Evolutionary conservation across 2,329 filamentous ascomycete genomes (phyloP), one percentile per base, ranked within the genome.

Genomic region (Ophiostoma australiae): DNA sequence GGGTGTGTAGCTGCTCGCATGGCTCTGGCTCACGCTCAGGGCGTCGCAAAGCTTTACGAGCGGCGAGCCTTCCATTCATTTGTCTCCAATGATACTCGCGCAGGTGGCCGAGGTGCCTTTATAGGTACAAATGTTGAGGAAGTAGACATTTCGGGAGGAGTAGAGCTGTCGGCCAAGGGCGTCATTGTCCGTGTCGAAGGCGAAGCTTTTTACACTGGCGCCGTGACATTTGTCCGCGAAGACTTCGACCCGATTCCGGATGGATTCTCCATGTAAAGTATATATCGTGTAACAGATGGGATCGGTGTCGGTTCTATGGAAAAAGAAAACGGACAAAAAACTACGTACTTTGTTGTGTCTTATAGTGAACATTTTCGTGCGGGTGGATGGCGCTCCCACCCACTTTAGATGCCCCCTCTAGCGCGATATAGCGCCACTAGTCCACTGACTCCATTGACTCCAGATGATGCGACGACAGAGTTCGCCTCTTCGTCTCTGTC

Each of bases 151-250:
- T 5, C 52, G 11, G 52, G 52, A 58, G 52, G 52, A 58, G 27
- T 8, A 27, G 52, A 13, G 23, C 10, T 58, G 52, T 58, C 52
- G 17, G 20, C 52, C 7, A 27, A 31, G n/a, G 52, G n/a, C 11
- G 52, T 31, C 10, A 27, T 58, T 11, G n/a, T 58, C 52, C 8
- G 52, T 3, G 23, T 27, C 10, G 52, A 27, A 15, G 52, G 52
- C 5, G 52, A 58, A 23, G 52, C 52, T 27, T 27, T 58, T 11
- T 58, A 58, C 23, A 58, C 52, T 4, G 52, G 52, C 52, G 52
- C 52, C 13, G n/a, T 58, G 52, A 15, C 52, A 58, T 58, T 58
- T 58, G 23, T 58, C n/a, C 52, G 52, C 52, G 52, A 58, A 31
- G 20, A 58, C 4, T 4, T 11, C 10, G 52, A 58, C 52, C 52